phyloP scores from a whole-genome alignment of 2,329 filamentous ascomycete genomes.

The Alternaria sp. region DNA sequence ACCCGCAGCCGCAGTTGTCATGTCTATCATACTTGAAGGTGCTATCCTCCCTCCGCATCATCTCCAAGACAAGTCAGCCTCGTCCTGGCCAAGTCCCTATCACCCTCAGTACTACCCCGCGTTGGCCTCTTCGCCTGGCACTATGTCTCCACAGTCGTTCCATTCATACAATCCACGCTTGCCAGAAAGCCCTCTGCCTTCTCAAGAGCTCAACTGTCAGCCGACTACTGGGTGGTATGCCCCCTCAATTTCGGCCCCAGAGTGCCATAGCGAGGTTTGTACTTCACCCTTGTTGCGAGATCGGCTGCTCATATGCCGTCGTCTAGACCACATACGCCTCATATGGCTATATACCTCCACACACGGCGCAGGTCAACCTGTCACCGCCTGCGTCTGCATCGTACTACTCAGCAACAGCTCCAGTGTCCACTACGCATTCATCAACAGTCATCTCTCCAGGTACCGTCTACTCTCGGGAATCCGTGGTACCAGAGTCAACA shows the following conservation, averaged over 20 bases:
- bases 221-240: conserved; percentile 41
- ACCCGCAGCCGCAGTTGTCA: conserved; percentile 24
- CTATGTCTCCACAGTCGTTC: conserved; percentile 44
- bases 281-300: conserved; percentile 11
- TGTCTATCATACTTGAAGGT: conserved; percentile 46
- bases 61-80: conserved; percentile 32
- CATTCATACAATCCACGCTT: conserved; percentile 39
- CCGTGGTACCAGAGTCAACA: conserved; percentile 27
- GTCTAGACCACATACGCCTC: conserved; percentile 33
- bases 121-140: conserved; percentile 34
- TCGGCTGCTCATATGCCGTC: conserved; percentile 14
- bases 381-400: conserved; percentile 30
- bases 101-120: conserved; percentile 32
- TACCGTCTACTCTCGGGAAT: conserved; percentile 38
- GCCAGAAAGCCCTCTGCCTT: conserved; percentile 35
- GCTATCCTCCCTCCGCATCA: conserved; percentile 45
- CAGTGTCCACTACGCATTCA: conserved; percentile 25
- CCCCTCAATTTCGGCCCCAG: conserved; percentile 37
- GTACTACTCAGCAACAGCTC: conserved; percentile 29
- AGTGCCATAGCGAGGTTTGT: conserved; percentile 39
- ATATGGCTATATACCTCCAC: conserved; percentile 43
- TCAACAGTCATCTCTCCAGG: conserved; percentile 40
- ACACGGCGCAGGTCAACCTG: conserved; percentile 35
- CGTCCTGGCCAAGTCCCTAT: conserved; percentile 38
- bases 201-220: conserved; percentile 31